Percentiles rank a stretch among this genome's conserved stretches.
phyloP scores from a whole-genome alignment of 139 green algal species.

The Tetradesmus obliquus region DNA sequence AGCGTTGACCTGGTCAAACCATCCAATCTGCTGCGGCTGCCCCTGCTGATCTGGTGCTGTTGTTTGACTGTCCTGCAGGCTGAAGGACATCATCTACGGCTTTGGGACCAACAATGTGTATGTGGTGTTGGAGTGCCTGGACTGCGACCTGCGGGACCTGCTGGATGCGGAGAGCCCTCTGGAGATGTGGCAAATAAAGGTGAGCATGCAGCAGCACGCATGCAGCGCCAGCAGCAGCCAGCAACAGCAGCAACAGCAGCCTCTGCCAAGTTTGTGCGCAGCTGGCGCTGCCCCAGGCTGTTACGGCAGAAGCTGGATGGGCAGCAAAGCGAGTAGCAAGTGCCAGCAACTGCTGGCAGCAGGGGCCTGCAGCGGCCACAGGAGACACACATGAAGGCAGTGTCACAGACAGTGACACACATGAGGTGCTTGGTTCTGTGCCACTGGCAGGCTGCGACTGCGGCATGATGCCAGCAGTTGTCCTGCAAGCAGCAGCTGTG shows the following conservation, averaged over 20 bases:
- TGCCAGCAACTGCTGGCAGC: neutral
- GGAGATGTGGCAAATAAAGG: slow-evolving; percentile 53
- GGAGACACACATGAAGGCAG: neutral
- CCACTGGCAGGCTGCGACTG: neutral
- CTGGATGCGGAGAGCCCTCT: slow-evolving; percentile 47
- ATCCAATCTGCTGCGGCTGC: neutral
- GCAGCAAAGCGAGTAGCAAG: neutral
- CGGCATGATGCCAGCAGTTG: neutral
- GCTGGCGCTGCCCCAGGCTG: neutral
- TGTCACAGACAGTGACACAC: neutral
- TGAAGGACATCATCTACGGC: slow-evolving; percentile 75
- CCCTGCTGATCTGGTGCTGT: neutral
- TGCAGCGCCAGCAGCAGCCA: neutral
- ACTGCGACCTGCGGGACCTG: slow-evolving; percentile 69
- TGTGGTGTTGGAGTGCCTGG: slow-evolving; percentile 74
- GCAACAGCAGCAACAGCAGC: neutral
- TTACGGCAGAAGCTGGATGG: neutral
- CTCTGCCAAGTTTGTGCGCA: neutral
- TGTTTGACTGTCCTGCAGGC: slow-evolving; percentile 40
- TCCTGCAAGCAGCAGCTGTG: neutral
- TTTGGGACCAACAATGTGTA: slow-evolving; percentile 61
- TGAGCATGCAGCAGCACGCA: neutral
- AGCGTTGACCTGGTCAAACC: neutral
- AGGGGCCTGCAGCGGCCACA: neutral
- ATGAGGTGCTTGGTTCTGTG: neutral